Base-by-base conservation (phyloP, 306 rosid genomes). In the Biancaea sappan region DNA sequence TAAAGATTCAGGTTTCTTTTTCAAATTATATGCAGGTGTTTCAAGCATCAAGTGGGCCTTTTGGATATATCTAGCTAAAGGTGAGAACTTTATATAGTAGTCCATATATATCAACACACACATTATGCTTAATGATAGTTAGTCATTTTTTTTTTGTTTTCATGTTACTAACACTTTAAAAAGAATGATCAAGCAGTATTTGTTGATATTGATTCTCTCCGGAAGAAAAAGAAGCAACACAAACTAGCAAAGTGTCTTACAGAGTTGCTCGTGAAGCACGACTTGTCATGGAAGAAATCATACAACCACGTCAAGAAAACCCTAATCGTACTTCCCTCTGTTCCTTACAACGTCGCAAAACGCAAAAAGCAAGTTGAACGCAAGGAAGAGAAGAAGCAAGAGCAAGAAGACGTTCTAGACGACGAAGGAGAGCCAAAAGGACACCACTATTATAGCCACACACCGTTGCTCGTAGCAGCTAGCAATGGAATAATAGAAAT, bases 381-480 rank as follows among this genome's bases (percentile, higher is more conserved):
- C 9, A 35, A 28, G 35, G 4, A 25, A 14, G 4, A 12, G 3
- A 57, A 57, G 63, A 6, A 2, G n/a, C 2, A 6, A 29, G 52
- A 47, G 21, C 4, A 4, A 5, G 50, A 14, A 2, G 11, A 12
- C 4, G 0, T 0, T 2, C 2, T 1, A 1, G 0, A 26, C 0
- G 1, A 14, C 1, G 9, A n/a, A 26, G n/a, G n/a, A n/a, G n/a
- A n/a, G n/a, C n/a, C n/a, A 13, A 8, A 56, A 0, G 8, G 3
- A 13, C 0, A 11, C 6, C 0, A 2, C 0, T 32, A 60, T 18
- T 3, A 8, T 3, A 0, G 34, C 2, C 59, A 41, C 72, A 64
- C 73, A 1, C 73, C 84, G n/a, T 40, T 83, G 43, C 64, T 79
- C 3, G 19, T 66, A 61, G 86, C 86, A 31, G 60, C 83, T 4